These are phyloP conservation scores for Craspedostauros australis DNA, from an alignment of 108 stramenopile species.

Conservation along the genomic window DNA sequence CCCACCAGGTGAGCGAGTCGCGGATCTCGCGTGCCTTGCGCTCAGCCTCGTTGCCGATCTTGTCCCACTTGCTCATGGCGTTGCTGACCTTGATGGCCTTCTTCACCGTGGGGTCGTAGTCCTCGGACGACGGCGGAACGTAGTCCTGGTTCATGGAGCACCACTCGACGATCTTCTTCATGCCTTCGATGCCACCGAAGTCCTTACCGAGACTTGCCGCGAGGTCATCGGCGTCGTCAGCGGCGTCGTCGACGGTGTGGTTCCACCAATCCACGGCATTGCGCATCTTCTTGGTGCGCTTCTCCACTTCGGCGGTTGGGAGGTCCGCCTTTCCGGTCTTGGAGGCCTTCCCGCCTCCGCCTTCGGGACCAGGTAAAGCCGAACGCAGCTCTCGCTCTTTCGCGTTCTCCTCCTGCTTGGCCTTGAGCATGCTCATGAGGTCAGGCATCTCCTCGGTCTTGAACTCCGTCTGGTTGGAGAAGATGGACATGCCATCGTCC, in stretches of 20 bases:
- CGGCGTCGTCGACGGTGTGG: neutral
- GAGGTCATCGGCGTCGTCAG: neutral
- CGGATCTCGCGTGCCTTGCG: conserved; percentile 25
- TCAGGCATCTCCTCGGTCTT: conserved; percentile 25
- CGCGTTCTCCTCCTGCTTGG: conserved; percentile 23
- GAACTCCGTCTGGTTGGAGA: conserved; percentile 11
- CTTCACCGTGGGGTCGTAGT: conserved; percentile 19
- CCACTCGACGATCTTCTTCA: conserved; percentile 33
- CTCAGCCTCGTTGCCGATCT: conserved; percentile 11
- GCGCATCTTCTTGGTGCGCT: conserved; percentile 26
- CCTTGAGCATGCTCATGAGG: conserved; percentile 29
- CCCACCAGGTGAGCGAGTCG: conserved; percentile 33
- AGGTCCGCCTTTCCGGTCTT: neutral
- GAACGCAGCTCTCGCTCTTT: conserved; percentile 1
- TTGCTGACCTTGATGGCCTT: conserved; percentile 33
- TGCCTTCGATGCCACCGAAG: conserved; percentile 5
- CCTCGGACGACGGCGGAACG: conserved; percentile 10
- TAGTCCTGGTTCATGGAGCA: conserved; percentile 27
- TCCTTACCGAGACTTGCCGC: neutral
- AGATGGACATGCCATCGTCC: conserved; percentile 16
- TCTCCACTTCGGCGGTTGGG: no score
- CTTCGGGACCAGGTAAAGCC: neutral
- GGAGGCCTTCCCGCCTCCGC: neutral
- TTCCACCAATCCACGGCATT: conserved; percentile 31
- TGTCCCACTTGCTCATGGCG: conserved; percentile 4